These are phyloP conservation scores for Coemansia sp. DNA, from an alignment of 192 early-diverging fungal genomes.

Conservation along the genomic window DNA sequence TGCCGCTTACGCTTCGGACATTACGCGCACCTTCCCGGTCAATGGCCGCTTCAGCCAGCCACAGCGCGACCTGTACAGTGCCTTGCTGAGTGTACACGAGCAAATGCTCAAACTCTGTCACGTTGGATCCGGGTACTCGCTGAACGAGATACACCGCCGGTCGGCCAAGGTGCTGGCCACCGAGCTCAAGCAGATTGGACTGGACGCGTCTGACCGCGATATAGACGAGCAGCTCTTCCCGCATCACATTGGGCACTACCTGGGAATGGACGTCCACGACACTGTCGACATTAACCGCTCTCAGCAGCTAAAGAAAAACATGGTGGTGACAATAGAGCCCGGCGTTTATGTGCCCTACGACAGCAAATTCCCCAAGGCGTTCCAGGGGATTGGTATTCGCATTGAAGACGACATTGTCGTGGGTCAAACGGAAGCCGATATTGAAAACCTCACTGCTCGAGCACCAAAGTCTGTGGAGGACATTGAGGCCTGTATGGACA, in stretches of 20 bases:
- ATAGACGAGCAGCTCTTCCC: constrained; percentile 79
- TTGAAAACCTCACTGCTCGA: constrained; percentile 64
- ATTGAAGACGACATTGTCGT: constrained; percentile 96
- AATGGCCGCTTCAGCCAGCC: constrained; percentile 76
- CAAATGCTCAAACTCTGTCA: constrained; percentile 72
- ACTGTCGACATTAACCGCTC: constrained; percentile 70
- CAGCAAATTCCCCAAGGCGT: constrained; percentile 69
- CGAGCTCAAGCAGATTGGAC: constrained; percentile 71
- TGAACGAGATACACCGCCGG: constrained; percentile 81
- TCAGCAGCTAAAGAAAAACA: constrained; percentile 65
- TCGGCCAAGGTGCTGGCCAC: constrained; percentile 66
- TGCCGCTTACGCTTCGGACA: constrained; percentile 85
- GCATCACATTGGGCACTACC: constrained; percentile 92
- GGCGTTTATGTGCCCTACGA: constrained; percentile 87
- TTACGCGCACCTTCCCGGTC: constrained; percentile 92
- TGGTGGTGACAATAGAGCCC: constrained; percentile 96
- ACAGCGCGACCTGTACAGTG: constrained; percentile 82
- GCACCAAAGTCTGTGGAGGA: constrained; percentile 88
- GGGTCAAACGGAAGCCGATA: constrained; percentile 59
- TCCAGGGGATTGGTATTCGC: constrained; percentile 87
- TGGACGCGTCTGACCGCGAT: constrained; percentile 65
- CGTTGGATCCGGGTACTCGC: constrained; percentile 43
- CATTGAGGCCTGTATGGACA: constrained; percentile 54
- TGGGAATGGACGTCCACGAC: constrained; percentile 96
- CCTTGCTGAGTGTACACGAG: constrained; percentile 80